Conservation (phyloP, 805 yeast genomes). For the Ogataea allantospora region DNA sequence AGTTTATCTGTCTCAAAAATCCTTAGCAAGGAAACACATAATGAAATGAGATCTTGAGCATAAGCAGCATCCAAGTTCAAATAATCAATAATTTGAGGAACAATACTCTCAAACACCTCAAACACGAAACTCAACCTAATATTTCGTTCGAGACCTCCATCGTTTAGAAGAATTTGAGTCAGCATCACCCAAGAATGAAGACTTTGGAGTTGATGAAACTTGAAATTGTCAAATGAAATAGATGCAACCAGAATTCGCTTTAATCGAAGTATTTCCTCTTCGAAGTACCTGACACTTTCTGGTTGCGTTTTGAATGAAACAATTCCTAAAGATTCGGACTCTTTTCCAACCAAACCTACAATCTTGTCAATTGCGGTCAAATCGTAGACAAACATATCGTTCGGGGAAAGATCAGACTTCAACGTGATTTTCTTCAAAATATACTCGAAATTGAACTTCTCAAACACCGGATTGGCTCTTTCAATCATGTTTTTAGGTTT, state of each 20-base stretch:
- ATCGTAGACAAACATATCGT: constrained; percentile 39
- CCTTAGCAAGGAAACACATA: constrained; percentile 69
- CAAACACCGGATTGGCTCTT: constrained; percentile 36
- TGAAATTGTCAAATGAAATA: constrained; percentile 46
- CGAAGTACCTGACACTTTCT: constrained; percentile 20
- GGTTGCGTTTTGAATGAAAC: constrained; percentile 15
- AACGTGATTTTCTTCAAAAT: constrained; percentile 41
- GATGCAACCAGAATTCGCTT: constrained; percentile 43
- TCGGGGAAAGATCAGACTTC: constrained; percentile 22
- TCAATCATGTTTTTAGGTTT: constrained; percentile 45
- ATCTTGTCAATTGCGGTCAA: constrained; percentile 38
- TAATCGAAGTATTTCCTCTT: constrained; percentile 28
- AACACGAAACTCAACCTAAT: constrained; percentile 63
- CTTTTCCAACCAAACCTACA: constrained; percentile 27
- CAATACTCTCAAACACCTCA: constrained; percentile 70
- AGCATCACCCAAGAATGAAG: constrained; percentile 83
- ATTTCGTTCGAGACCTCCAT: constrained; percentile 46
- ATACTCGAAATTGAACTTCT: constrained; percentile 38
- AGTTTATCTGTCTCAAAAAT: constrained; percentile 49
- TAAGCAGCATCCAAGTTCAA: constrained; percentile 62
- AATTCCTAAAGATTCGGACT: constrained; percentile 28
- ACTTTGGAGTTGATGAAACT: constrained; percentile 54
- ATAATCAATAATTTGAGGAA: constrained; percentile 76
- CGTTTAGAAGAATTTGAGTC: constrained; percentile 69
- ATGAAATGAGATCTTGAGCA: constrained; percentile 74